Percentiles rank a stretch among this genome's conserved stretches.
Evolutionary conservation across 768 basidiomycete genomes (phyloP).

Genomic region (Rhizopogon vesiculosus): DNA sequence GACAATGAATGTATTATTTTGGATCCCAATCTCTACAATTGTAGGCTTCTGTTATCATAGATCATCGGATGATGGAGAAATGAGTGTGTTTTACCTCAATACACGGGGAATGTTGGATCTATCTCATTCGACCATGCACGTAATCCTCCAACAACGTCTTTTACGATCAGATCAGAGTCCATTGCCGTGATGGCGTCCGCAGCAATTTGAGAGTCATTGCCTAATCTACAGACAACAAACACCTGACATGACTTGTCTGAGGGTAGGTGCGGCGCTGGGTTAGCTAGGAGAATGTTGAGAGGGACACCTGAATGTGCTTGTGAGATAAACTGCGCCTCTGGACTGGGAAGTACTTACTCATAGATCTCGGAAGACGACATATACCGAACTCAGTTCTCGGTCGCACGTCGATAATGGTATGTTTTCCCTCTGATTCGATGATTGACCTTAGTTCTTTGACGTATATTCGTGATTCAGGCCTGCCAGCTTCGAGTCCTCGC

Average conservation of each 20-base stretch:
- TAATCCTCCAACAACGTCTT: constrained; percentile 80
- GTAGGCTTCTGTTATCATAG: neutral
- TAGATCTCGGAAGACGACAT: constrained; percentile 70
- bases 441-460: constrained; percentile 45
- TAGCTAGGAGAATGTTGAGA: constrained; percentile 54
- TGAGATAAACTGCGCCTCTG: constrained; percentile 1
- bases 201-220: constrained; percentile 92
- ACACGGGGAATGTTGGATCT: constrained; percentile 75
- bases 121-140: constrained; percentile 74
- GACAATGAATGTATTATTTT: constrained; percentile 1
- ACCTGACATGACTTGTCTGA: constrained; percentile 18
- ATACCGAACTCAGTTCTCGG: constrained; percentile 80
- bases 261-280: constrained; percentile 47
- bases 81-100: constrained; percentile 36
- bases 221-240: constrained; percentile 78
- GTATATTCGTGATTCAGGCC: constrained; percentile 36
- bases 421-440: constrained; percentile 25
- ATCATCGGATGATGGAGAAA: neutral
- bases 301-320: constrained; percentile 61
- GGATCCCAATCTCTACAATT: constrained; percentile 1
- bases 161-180: constrained; percentile 31
- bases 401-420: constrained; percentile 72
- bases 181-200: constrained; percentile 40
- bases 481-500: constrained; percentile 42
- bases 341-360: constrained; percentile 45